These are phyloP conservation scores for Raddia distichophylla DNA, from an alignment of 176 grass and related monocot species.

Conservation along the genomic window DNA sequence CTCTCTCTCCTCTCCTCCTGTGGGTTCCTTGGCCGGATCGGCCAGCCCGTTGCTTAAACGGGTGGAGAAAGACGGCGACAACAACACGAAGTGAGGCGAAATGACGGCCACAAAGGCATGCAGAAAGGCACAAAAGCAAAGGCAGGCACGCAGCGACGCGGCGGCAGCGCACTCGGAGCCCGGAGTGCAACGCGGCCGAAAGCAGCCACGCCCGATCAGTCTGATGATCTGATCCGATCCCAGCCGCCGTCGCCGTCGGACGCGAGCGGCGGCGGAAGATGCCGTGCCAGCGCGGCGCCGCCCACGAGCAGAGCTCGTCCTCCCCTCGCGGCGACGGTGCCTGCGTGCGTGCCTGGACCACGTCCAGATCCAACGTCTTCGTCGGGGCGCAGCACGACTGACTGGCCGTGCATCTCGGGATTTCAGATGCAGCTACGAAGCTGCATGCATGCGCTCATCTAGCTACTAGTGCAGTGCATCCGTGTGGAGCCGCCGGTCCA, in stretches of 20 bases:
- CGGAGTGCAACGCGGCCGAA: neutral
- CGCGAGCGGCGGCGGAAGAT: too few relatives aligned
- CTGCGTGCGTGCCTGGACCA: too few relatives aligned
- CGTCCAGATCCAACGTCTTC: neutral
- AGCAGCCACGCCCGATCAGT: neutral
- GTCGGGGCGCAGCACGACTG: neutral
- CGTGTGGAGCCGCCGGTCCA: neutral
- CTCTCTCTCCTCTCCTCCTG: neutral
- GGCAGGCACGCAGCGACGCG: neutral
- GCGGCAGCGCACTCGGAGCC: neutral
- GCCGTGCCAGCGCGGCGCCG: conserved; percentile 2
- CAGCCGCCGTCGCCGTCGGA: too few relatives aligned
- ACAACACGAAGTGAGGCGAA: neutral
- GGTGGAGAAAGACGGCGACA: conserved; percentile 29
- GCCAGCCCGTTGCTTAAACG: conserved; percentile 30
- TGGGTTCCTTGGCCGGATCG: conserved; percentile 11
- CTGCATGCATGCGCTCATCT: too few relatives aligned
- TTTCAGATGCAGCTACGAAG: too few relatives aligned
- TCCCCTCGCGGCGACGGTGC: too few relatives aligned
- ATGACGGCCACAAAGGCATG: too few relatives aligned
- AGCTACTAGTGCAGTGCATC: too few relatives aligned
- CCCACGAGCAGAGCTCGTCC: conserved; percentile 8
- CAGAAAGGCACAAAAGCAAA: conserved; percentile 11
- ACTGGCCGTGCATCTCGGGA: neutral
- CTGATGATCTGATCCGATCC: too few relatives aligned